Evolutionary conservation across 176 grass and related monocot species (phyloP).

Genomic region (Cenchrus purpureus): DNA sequence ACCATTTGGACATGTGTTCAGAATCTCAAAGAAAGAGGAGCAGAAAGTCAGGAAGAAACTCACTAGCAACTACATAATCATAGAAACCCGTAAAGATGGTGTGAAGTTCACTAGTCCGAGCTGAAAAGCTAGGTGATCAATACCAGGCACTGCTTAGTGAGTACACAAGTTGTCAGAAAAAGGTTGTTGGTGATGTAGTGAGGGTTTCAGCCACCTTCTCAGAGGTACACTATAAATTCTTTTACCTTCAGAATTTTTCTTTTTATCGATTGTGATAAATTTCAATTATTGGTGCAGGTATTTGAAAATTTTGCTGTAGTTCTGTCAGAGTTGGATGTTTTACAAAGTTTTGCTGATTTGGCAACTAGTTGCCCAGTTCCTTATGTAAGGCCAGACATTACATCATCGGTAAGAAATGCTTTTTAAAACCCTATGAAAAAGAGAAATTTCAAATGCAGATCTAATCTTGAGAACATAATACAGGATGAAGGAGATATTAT

Average conservation of each 20-base stretch:
- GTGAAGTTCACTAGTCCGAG: conserved; percentile 88
- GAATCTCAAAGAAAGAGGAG: conserved; percentile 99
- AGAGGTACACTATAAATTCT: conserved; percentile 62
- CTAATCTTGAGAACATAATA: conserved; percentile 37
- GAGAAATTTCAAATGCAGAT: conserved; percentile 19
- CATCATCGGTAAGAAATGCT: conserved; percentile 72
- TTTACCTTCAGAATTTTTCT: conserved; percentile 23
- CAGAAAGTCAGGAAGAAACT: conserved; percentile 96
- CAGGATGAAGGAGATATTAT: conserved; percentile 93
- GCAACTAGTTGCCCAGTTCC: conserved; percentile 82
- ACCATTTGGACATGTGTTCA: conserved; percentile 90
- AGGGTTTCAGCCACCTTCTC: conserved; percentile 72
- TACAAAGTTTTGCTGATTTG: conserved; percentile 93
- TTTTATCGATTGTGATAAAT: conserved; percentile 18
- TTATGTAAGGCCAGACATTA: conserved; percentile 92
- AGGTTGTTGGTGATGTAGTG: conserved; percentile 71
- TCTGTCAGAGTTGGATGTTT: conserved; percentile 91
- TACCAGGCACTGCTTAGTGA: conserved; percentile 76
- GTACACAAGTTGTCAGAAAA: conserved; percentile 82
- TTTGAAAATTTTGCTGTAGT: conserved; percentile 82
- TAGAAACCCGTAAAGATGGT: conserved; percentile 98
- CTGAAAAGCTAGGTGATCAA: conserved; percentile 93
- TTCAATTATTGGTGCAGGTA: conserved; percentile 58
- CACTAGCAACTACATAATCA: conserved; percentile 73
- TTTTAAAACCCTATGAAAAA: conserved; percentile 32